Evolutionary conservation across 2,329 filamentous ascomycete species (phyloP).

Genomic region (Dactylellina sp.): DNA sequence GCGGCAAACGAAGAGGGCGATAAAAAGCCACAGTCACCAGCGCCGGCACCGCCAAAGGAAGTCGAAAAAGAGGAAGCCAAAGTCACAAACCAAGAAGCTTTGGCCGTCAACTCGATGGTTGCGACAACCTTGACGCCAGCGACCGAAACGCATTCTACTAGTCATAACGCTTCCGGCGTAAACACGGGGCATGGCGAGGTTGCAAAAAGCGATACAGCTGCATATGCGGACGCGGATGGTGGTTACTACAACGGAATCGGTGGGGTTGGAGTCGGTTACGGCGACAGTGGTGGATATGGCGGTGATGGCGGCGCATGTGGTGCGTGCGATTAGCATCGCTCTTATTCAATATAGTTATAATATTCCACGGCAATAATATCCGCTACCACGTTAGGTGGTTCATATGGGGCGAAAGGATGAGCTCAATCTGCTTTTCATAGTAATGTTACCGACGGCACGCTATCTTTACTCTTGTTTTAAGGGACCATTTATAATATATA

Average conservation of each 20-base stretch:
- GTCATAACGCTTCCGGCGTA: neutral
- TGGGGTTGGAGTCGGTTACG: neutral
- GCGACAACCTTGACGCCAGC: conserved; percentile 22
- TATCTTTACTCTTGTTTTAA: too few relatives aligned
- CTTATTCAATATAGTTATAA: too few relatives aligned
- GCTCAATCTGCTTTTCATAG: too few relatives aligned
- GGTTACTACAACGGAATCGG: neutral
- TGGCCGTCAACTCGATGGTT: conserved; percentile 26
- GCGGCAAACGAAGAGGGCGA: neutral
- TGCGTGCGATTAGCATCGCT: conserved; percentile 3
- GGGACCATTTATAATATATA: too few relatives aligned
- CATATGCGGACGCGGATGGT: neutral
- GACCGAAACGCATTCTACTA: neutral
- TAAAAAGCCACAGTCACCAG: neutral
- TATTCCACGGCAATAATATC: too few relatives aligned
- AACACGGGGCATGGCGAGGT: neutral
- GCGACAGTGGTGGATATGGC: conserved; percentile 2
- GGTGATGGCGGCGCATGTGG: neutral
- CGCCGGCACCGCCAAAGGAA: neutral
- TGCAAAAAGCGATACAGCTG: neutral
- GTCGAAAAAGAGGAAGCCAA: neutral
- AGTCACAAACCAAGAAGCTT: conserved; percentile 1
- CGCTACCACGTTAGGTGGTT: too few relatives aligned
- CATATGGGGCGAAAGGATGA: too few relatives aligned
- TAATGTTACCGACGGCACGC: too few relatives aligned